Evolutionary conservation across 345 rosid genomes (phyloP), one percentile per base, ranked within the genome.

Genomic region (Microcos paniculata): DNA sequence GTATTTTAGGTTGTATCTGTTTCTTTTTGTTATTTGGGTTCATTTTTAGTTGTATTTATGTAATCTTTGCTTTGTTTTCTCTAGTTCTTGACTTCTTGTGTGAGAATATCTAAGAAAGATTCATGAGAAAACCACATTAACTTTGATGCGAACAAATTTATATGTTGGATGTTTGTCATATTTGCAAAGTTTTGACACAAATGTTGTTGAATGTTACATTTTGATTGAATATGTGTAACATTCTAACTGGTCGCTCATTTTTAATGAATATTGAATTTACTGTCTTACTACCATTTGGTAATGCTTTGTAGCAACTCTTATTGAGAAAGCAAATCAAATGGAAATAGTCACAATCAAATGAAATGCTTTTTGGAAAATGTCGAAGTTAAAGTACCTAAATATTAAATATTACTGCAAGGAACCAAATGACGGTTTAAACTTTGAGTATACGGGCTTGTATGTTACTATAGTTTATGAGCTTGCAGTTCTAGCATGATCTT

Each of bases 401-500:
- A 14, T 72, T 72, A 40, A 55, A 8, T 69, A 14, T 72, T 42
- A 26, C 40, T 53, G 38, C 49, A 35, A 55, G 14, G 68, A 35
- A 53, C 7, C 23, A 15, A 15, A 33, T 21, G 23, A 56, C 8
- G 69, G 8, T 48, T 61, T 26, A 8, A 49, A 49, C 15, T 3
- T 74, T 62, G 11, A 21, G 45, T 14, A 0, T 31, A 24, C 30
- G 48, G 59, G 59, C 46, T 59, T 35, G 59, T 21, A 62, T 74
- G 49, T 6, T 9, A 15, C 61, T 74, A 24, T 51, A 19, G 3
- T 69, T 49, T 49, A 30, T 69, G 35, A 58, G 8, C 19, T 26
- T 28, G 33, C 26, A 58, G 21, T 31, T 70, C 43, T 70, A 70
- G 73, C 38, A 31, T 49, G 77, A 42, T 62, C 62, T 76, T 53